phyloP scores from a whole-genome alignment of 2,329 filamentous ascomycete genomes.

The Alternaria postmessia region DNA sequence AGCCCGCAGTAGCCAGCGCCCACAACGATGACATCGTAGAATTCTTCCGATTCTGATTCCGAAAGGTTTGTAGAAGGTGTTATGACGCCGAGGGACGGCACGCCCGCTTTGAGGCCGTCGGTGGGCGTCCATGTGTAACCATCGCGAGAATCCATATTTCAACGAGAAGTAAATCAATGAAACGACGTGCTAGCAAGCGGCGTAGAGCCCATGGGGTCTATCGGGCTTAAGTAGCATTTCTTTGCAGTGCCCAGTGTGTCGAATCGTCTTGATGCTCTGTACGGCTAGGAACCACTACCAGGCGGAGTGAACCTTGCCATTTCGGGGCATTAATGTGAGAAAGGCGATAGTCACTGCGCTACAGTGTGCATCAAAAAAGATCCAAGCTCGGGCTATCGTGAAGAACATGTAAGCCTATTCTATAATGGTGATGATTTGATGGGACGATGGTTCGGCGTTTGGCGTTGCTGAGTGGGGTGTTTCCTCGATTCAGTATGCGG shows the following conservation, averaged over 20 bases:
- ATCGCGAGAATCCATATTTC: slow-evolving; percentile 29
- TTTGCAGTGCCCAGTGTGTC: too few species aligned
- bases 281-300: neutral
- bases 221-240: too few species aligned
- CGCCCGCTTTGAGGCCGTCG: slow-evolving; percentile 24
- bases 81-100: slow-evolving; percentile 32
- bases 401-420: neutral
- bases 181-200: too few species aligned
- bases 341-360: neutral
- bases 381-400: neutral
- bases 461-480: neutral
- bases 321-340: neutral
- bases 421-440: neutral
- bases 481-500: neutral
- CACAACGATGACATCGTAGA: slow-evolving; percentile 35
- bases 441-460: fast-evolving
- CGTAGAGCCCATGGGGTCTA: fast-evolving
- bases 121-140: slow-evolving; percentile 32
- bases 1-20: slow-evolving; percentile 38
- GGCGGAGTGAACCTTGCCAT: neutral
- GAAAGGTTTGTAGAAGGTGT: slow-evolving; percentile 24
- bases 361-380: neutral
- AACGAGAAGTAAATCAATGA: too few species aligned
- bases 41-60: slow-evolving; percentile 13
- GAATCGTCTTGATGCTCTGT: too few species aligned